A percentile compares a stretch with the other conserved stretches of the same genome.
Evolutionary conservation across 441 rosid species (phyloP).

Genomic region (Adansonia grandidieri): DNA sequence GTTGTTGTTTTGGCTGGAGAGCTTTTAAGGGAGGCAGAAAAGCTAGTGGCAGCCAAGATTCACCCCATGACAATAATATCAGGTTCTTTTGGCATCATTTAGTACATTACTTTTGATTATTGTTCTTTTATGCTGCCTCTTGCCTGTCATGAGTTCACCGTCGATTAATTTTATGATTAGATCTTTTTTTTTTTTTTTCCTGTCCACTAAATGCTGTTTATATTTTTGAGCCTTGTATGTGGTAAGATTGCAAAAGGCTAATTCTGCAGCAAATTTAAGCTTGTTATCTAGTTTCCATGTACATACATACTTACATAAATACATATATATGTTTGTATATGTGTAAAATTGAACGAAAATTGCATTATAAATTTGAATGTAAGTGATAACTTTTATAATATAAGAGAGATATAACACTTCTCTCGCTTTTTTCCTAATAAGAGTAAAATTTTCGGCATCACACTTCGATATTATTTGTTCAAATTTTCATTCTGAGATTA

Average conservation of each 20-base stretch:
- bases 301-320: too few relatives aligned
- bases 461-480: too few relatives aligned
- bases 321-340: too few relatives aligned
- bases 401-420: too few relatives aligned
- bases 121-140: background rate
- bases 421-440: too few relatives aligned
- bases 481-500: background rate
- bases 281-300: background rate
- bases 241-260: background rate
- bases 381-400: background rate
- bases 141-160: background rate
- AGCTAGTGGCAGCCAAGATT: slow-evolving; percentile 87
- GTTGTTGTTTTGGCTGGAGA: slow-evolving; percentile 97
- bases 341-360: too few relatives aligned
- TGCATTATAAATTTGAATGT: background rate
- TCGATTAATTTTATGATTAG: too few relatives aligned
- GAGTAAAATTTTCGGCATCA: too few relatives aligned
- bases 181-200: too few relatives aligned
- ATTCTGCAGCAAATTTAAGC: background rate
- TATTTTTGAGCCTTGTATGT: background rate
- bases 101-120: background rate
- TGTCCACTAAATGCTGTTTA: background rate
- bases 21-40: slow-evolving; percentile 94
- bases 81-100: slow-evolving; percentile 45
- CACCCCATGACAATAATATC: slow-evolving; percentile 96